These are phyloP conservation scores for Fusarium bulbicola DNA, from an alignment of 2,329 filamentous ascomycete species.

Conservation along the genomic window DNA sequence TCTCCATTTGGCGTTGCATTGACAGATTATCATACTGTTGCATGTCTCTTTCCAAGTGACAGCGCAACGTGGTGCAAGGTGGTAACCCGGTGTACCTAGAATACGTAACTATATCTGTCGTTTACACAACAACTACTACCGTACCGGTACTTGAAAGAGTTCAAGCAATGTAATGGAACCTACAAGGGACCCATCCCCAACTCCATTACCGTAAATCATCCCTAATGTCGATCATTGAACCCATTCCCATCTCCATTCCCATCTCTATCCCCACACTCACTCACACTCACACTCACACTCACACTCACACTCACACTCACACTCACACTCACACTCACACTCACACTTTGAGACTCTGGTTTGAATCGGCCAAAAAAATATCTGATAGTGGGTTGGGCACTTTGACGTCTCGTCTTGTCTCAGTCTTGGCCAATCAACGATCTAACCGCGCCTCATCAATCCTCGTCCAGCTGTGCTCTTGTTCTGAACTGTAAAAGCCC, in stretches of 20 bases:
- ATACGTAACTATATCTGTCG: neutral
- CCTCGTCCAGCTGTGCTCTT: neutral
- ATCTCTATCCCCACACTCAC: conserved; percentile 1
- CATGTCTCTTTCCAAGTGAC: conserved; percentile 14
- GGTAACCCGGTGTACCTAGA: neutral
- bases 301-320: neutral
- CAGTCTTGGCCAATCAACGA: conserved; percentile 16
- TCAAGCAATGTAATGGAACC: neutral
- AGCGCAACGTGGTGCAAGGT: conserved; percentile 1
- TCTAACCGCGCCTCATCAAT: conserved; percentile 12
- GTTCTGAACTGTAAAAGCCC: neutral
- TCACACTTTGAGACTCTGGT: neutral
- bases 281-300: neutral
- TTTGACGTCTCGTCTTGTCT: conserved; percentile 8
- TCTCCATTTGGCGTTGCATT: conserved; percentile 1
- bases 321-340: neutral
- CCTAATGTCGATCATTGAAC: conserved; percentile 20
- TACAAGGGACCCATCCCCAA: conserved; percentile 3
- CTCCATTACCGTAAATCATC: conserved; percentile 16
- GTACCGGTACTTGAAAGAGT: neutral
- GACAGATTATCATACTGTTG: conserved; percentile 11
- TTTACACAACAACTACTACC: conserved; percentile 18
- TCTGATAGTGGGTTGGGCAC: conserved; percentile 2
- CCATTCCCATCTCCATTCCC: neutral
- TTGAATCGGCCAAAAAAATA: conserved; percentile 7